phyloP scores from a whole-genome alignment of 202 grass and related monocot species.

The Cymbopogon flexuosus region DNA sequence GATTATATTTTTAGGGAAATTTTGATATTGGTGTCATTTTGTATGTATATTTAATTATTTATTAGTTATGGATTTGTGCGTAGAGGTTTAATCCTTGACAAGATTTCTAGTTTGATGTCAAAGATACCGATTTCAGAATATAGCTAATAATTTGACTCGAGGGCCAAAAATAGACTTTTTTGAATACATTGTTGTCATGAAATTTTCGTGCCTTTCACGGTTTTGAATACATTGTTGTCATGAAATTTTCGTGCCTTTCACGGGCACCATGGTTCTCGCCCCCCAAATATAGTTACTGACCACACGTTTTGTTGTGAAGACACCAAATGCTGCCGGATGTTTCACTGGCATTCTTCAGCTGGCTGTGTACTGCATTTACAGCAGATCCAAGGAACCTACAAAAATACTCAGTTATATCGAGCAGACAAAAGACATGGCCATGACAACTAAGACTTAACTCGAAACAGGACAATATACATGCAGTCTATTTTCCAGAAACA shows the following conservation, averaged over 20 bases:
- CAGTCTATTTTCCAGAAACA: neutral
- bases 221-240: too few species aligned
- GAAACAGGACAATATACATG: neutral
- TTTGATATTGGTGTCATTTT: too few species aligned
- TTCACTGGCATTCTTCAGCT: constrained; percentile 57
- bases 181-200: too few species aligned
- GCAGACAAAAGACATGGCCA: constrained; percentile 20
- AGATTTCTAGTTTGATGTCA: too few species aligned
- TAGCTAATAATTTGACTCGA: neutral
- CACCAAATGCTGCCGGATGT: constrained; percentile 55
- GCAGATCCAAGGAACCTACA: constrained; percentile 33
- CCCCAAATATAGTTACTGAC: neutral
- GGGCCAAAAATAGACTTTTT: neutral
- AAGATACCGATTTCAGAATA: too few species aligned
- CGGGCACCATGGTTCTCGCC: too few species aligned
- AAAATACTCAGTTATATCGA: constrained; percentile 38
- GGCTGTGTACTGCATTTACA: constrained; percentile 65
- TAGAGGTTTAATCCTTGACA: too few species aligned
- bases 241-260: too few species aligned
- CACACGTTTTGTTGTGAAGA: constrained; percentile 36
- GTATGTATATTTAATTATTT: too few species aligned
- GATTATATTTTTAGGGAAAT: too few species aligned
- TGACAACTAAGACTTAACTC: neutral
- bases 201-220: too few species aligned
- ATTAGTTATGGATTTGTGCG: too few species aligned